A percentile compares a stretch with the other conserved stretches of the same genome.
Evolutionary conservation across 441 rosid species (phyloP).

Genomic region (Corymbia citriodora): DNA sequence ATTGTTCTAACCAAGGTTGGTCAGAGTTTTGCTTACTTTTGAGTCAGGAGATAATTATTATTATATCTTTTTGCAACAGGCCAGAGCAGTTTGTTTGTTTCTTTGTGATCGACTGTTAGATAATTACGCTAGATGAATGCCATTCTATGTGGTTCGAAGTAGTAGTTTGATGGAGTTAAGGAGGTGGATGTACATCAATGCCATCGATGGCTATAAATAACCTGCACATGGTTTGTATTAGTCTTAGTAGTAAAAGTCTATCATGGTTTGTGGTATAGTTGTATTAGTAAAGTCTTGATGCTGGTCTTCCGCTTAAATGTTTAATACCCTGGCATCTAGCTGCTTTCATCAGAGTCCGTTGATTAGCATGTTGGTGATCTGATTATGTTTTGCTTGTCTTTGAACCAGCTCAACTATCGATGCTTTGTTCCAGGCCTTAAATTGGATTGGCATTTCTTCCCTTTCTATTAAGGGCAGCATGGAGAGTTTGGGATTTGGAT

Average conservation of each 20-base stretch:
- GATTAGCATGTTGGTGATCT: not conserved
- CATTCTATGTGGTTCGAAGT: not conserved
- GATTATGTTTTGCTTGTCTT: not conserved
- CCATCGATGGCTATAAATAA: not conserved
- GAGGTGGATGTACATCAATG: not conserved
- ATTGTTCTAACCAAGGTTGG: slow-evolving; percentile 16
- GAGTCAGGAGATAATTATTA: not conserved
- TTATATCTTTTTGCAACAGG: not conserved
- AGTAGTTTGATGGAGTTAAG: not conserved
- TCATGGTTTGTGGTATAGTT: not conserved
- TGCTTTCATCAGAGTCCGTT: not conserved
- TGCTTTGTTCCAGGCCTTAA: not conserved
- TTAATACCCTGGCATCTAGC: not conserved
- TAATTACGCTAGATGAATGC: not conserved
- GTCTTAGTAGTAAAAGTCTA: not conserved
- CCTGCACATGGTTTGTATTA: not conserved
- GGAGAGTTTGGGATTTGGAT: not conserved
- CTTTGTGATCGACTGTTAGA: not conserved
- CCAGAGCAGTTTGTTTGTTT: not conserved
- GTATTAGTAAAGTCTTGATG: not conserved
- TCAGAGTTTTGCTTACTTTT: not conserved
- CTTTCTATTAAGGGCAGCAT: not conserved
- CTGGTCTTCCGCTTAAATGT: not conserved
- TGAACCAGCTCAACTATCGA: not conserved
- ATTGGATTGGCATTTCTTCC: not conserved